Evolutionary conservation across 2,329 filamentous ascomycete species (phyloP), one percentile per base, ranked within the genome.

Genomic region (Talaromyces albobiverticillius): DNA sequence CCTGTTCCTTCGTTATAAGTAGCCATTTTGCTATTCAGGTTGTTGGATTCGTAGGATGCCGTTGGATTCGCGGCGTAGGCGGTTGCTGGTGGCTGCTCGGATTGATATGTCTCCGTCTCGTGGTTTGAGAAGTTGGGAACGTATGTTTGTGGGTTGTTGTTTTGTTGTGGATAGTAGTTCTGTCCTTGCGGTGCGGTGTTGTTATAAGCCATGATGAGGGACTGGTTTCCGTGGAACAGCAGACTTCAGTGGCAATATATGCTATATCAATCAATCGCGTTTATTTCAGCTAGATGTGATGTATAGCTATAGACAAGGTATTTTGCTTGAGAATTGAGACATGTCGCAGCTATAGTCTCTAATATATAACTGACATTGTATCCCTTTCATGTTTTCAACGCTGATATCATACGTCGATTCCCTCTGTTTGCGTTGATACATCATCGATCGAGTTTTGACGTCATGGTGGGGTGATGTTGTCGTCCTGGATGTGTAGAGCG

Each of bases 11-110:
- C 18, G 10, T 14, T 10, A 29, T 29, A 72, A n/a, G 79, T 79
- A 60, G 83, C 80, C 5, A 68, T 64, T 23, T 77, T 75, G 65
- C 82, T 83, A 16, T 70, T 69, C 6, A 71, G 5, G 46, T 74
- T n/a, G n/a, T n/a, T 71, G 16, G 70, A 73, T 50, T 57, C 59
- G 63, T 82, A 76, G n/a, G 67, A 71, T 52, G 55, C 61, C 62
- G 80, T 74, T 9, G 73, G 72, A 8, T 77, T 76, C 22, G 60
- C 53, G 22, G 41, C 60, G 36, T 43, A n/a, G 7, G 23, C 13
- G 6, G 53, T 48, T 22, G 29, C 52, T n/a, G n/a, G n/a, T n/a
- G n/a, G n/a, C n/a, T n/a, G n/a, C n/a, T n/a, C n/a, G n/a, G n/a
- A n/a, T n/a, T n/a, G n/a, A n/a, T n/a, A n/a, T n/a, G n/a, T n/a